These are phyloP conservation scores for Haematococcus lacustris DNA, from an alignment of 139 green algal species.

Conservation along the genomic window DNA sequence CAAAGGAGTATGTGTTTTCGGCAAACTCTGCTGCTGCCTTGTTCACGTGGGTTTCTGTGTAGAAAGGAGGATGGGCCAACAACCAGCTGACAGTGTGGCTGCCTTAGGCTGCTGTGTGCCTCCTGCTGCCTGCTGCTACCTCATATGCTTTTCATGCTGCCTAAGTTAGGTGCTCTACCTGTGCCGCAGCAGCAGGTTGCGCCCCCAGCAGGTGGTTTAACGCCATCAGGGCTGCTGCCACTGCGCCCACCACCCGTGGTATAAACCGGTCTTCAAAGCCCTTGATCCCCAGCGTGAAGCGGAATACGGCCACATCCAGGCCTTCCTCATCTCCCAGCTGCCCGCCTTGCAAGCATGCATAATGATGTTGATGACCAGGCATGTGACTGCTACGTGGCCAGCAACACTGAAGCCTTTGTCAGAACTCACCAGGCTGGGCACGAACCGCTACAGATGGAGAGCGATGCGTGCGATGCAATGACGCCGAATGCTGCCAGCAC, in stretches of 20 bases:
- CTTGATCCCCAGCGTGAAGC: conserved; percentile 84
- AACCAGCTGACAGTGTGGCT: not conserved
- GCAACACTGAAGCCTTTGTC: too few species aligned
- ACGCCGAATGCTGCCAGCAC: too few species aligned
- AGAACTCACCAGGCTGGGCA: too few species aligned
- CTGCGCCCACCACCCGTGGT: conserved; percentile 59
- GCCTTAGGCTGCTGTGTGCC: not conserved
- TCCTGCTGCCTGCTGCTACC: not conserved
- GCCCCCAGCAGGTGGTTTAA: conserved; percentile 61
- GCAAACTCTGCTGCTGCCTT: too few species aligned
- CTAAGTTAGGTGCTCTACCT: conserved; percentile 28
- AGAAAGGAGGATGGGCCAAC: not conserved
- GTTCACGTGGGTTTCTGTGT: too few species aligned
- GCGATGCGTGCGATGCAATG: too few species aligned
- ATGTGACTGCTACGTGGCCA: too few species aligned
- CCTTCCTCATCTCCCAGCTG: conserved; percentile 42
- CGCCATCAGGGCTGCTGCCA: conserved; percentile 46
- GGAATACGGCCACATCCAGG: conserved; percentile 80
- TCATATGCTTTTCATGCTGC: not conserved
- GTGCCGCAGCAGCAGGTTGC: conserved; percentile 24
- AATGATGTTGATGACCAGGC: too few species aligned
- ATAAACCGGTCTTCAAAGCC: conserved; percentile 80
- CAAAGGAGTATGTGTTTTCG: too few species aligned
- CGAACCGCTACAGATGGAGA: too few species aligned
- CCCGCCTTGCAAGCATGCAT: not conserved